These are phyloP conservation scores for Penicillium rolfsii DNA, from an alignment of 2,329 filamentous ascomycete genomes.

Conservation along the genomic window DNA sequence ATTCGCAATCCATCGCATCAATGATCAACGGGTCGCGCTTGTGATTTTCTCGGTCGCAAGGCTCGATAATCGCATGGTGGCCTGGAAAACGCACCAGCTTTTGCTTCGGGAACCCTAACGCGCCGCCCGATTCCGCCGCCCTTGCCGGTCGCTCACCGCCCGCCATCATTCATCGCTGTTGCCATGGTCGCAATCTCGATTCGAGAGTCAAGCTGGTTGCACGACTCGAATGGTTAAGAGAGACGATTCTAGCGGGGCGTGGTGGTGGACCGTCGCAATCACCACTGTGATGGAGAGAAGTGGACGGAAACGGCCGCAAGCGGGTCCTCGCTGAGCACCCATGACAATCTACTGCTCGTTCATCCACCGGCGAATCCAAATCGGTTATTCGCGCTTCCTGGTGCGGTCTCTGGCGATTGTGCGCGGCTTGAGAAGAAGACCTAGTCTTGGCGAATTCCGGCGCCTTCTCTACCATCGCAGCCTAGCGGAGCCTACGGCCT, in stretches of 20 bases:
- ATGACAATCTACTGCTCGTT: neutral
- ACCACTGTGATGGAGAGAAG: neutral
- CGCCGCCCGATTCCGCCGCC: neutral
- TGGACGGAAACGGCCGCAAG: conserved; percentile 28
- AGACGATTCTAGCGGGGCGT: neutral
- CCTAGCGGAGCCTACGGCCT: neutral
- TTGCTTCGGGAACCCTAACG: conserved; percentile 4
- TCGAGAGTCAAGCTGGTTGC: conserved; percentile 4
- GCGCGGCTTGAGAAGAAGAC: conserved; percentile 6
- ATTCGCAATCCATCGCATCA: neutral
- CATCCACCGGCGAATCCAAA: conserved; percentile 8
- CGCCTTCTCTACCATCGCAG: neutral
- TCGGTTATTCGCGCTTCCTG: conserved; percentile 2
- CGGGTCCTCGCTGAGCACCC: neutral
- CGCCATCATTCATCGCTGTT: conserved; percentile 3
- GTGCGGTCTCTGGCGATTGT: conserved; percentile 4
- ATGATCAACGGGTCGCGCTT: neutral
- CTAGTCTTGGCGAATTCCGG: conserved; percentile 20
- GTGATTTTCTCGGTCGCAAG: neutral
- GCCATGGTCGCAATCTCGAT: conserved; percentile 1
- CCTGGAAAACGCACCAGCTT: conserved; percentile 1
- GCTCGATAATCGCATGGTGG: neutral
- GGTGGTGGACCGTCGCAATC: conserved; percentile 12
- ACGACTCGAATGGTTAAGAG: neutral
- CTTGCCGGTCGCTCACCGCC: conserved; percentile 5